Conservation (phyloP, 1,139 yeast genomes). For the Candida sanyaensis region DNA sequence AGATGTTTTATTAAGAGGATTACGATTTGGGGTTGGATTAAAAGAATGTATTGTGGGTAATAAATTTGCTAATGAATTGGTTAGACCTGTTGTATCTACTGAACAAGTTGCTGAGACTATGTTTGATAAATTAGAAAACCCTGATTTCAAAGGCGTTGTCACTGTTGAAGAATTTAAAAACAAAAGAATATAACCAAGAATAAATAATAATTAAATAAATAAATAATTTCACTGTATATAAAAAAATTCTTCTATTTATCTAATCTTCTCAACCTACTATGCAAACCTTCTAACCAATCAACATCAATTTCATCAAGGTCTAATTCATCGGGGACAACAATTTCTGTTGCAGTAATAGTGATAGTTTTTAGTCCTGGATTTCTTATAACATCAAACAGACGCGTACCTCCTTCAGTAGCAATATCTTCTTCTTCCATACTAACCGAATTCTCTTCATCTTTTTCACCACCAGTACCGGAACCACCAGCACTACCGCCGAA, state of each 20-base stretch:
- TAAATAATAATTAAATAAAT: constrained; percentile 1
- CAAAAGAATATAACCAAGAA: not conserved
- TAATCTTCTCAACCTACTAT: constrained; percentile 12
- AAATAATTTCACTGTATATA: not conserved
- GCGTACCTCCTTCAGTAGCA: constrained; percentile 4
- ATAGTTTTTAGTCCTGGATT: constrained; percentile 13
- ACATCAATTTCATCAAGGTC: constrained; percentile 27
- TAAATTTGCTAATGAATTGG: constrained; percentile 41
- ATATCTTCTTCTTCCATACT: constrained; percentile 6
- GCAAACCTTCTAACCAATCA: constrained; percentile 27
- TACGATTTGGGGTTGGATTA: constrained; percentile 40
- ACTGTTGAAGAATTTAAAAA: constrained; percentile 49
- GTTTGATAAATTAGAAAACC: constrained; percentile 55
- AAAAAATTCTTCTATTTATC: not conserved
- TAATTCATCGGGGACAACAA: constrained; percentile 26
- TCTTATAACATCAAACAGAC: constrained; percentile 6
- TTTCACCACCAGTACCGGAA: not conserved
- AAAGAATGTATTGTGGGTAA: constrained; percentile 40
- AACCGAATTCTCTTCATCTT: not conserved
- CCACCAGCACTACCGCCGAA: not conserved
- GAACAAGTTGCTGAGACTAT: constrained; percentile 66
- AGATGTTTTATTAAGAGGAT: constrained; percentile 25
- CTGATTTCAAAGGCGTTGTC: constrained; percentile 56
- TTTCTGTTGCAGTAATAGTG: constrained; percentile 20
- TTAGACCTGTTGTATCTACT: constrained; percentile 69